Conservation (phyloP, 371 early-diverging fungal genomes). For the Encephalitozoon hellem region DNA sequence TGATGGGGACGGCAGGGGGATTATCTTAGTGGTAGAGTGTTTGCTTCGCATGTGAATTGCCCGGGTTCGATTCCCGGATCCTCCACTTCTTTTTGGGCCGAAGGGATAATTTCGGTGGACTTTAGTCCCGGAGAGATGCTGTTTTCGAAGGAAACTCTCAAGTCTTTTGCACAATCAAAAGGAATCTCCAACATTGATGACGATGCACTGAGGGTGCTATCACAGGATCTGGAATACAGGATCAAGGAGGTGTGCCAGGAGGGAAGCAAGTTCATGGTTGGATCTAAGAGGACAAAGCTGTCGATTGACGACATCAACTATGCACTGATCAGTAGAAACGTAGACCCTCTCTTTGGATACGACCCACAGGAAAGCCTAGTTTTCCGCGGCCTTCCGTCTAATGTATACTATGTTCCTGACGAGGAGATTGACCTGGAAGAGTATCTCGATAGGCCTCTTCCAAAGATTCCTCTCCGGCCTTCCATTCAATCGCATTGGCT, state of each 20-base stretch:
- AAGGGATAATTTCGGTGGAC: neutral
- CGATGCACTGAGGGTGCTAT: slow-evolving; percentile 72
- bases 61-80: slow-evolving; percentile 63
- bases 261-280: slow-evolving; percentile 91
- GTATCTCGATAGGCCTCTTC: slow-evolving; percentile 75
- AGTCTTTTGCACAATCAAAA: slow-evolving; percentile 69
- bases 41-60: slow-evolving; percentile 62
- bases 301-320: slow-evolving; percentile 81
- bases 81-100: slow-evolving; percentile 20
- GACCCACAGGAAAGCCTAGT: slow-evolving; percentile 68
- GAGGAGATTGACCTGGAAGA: slow-evolving; percentile 88
- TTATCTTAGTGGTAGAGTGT: slow-evolving; percentile 63
- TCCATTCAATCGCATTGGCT: slow-evolving; percentile 77
- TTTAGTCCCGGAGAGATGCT: slow-evolving; percentile 47
- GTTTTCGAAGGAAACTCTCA: slow-evolving; percentile 61
- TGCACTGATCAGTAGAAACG: slow-evolving; percentile 82
- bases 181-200: slow-evolving; percentile 81
- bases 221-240: slow-evolving; percentile 89
- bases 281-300: slow-evolving; percentile 75
- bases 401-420: slow-evolving; percentile 84
- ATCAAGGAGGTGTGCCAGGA: slow-evolving; percentile 90
- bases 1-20: slow-evolving; percentile 1
- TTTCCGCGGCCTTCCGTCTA: slow-evolving; percentile 62
- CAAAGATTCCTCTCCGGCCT: slow-evolving; percentile 70
- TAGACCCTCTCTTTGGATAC: slow-evolving; percentile 93